Evolutionary conservation across 176 grass and related monocot species (phyloP).

Genomic region (Paspalum vaginatum): DNA sequence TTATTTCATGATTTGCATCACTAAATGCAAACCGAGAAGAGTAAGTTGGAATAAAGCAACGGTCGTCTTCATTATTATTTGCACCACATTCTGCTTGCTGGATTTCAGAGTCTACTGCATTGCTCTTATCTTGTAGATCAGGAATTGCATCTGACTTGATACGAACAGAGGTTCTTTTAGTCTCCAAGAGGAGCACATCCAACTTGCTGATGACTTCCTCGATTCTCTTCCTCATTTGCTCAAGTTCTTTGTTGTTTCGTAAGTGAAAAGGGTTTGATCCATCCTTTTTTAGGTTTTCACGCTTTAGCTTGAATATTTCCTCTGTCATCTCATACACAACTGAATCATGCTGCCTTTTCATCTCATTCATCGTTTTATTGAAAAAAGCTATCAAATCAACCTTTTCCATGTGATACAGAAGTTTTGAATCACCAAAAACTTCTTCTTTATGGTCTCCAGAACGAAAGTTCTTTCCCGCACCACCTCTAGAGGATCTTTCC

Average conservation of each 20-base stretch:
- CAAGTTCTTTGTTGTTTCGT: constrained; percentile 64
- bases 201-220: constrained; percentile 45
- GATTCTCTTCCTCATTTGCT: constrained; percentile 64
- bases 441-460: not conserved
- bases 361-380: constrained; percentile 46
- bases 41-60: constrained; percentile 5
- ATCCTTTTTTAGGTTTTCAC: constrained; percentile 42
- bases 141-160: constrained; percentile 40
- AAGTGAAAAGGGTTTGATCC: constrained; percentile 52
- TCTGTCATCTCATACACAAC: constrained; percentile 45
- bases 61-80: constrained; percentile 17
- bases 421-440: constrained; percentile 20
- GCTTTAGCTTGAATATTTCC: constrained; percentile 57
- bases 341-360: constrained; percentile 69
- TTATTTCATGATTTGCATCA: constrained; percentile 22
- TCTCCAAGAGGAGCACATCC: constrained; percentile 58
- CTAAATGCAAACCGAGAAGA: constrained; percentile 15
- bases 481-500: constrained; percentile 33
- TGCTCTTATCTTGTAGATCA: constrained; percentile 42
- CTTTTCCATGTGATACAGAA: constrained; percentile 43
- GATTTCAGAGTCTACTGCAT: constrained; percentile 41
- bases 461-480: not conserved
- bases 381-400: constrained; percentile 46
- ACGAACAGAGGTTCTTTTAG: constrained; percentile 39
- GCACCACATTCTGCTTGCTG: constrained; percentile 32